Conservation (phyloP, 352 stramenopile species). For the Pythium myriotylum region DNA sequence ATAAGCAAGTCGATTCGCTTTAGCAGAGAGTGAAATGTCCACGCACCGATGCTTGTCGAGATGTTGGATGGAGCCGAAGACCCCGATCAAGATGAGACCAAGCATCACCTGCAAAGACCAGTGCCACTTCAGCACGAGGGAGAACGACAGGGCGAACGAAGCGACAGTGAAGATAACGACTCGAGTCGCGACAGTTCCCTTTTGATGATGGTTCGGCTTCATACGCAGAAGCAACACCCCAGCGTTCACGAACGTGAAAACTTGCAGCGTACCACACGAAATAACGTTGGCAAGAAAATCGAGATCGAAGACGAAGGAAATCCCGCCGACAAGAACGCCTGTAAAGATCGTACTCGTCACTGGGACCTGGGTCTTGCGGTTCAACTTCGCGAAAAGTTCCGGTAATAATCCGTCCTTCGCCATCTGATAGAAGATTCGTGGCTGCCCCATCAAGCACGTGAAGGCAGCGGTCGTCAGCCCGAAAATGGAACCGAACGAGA, state of each 20-base stretch:
- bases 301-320: conserved; percentile 91
- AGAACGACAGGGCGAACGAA: conserved; percentile 64
- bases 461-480: conserved; percentile 90
- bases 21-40: too few species aligned
- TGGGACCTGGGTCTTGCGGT: conserved; percentile 65
- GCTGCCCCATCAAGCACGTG: conserved; percentile 92
- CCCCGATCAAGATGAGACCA: conserved; percentile 34
- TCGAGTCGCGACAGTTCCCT: conserved; percentile 42
- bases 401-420: conserved; percentile 83
- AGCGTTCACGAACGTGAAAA: conserved; percentile 94
- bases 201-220: conserved; percentile 39
- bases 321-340: conserved; percentile 66
- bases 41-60: conserved; percentile 53
- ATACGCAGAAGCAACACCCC: conserved; percentile 87
- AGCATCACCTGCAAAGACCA: conserved; percentile 47
- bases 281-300: conserved; percentile 92
- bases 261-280: conserved; percentile 89
- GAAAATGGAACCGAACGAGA: conserved; percentile 93
- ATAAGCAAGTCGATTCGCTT: too few species aligned
- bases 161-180: conserved; percentile 65
- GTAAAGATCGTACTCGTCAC: conserved; percentile 90
- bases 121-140: conserved; percentile 67
- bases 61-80: conserved; percentile 56
- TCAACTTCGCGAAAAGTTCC: conserved; percentile 60
- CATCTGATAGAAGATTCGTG: conserved; percentile 93